Evolutionary conservation across 2,329 filamentous ascomycete species (phyloP), one percentile per base, ranked within the genome.

Genomic region (Nemania bipapillata): DNA sequence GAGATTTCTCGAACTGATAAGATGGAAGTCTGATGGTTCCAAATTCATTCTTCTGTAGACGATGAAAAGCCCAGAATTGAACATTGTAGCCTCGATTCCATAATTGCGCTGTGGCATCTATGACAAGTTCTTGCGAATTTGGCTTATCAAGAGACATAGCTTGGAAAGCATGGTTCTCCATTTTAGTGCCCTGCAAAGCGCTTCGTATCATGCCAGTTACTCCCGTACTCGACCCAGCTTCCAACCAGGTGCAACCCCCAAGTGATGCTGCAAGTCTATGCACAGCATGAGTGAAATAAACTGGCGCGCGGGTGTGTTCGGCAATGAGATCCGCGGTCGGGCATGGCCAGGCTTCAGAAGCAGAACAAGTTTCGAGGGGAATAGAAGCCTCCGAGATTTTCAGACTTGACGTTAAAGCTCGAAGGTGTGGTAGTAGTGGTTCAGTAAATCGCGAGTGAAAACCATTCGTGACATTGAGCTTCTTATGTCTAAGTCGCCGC

Each of bases 371-470:
- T 11, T 50, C 22, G 8, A 50, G 12, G 7, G 3, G 20, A 11
- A 50, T 26, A 12, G 12, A 12, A 15, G 47, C n/a, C 12, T 4
- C n/a, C 22, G 17, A 45, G 9, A n/a, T 9, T 12, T 3, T 17
- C 12, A 45, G n/a, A 30, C 22, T 1, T 9, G 6, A 9, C 24
- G 20, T 22, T 15, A 50, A 8, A 11, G 8, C 15, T 5, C 30
- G 3, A 70, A 76, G 40, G 55, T 76, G 1, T 79, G 70, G 12
- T 0, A 71, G 52, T 0, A 85, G 50, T 0, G 64, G 53, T 0
- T 85, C 82, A 0, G 81, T 79, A 0, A 86, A 74, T 0, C 59
- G 52, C 0, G 80, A 86, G 69, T 86, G 85, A 70, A 84, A 86
- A 0, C 81, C 83, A 63, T 86, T 79, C 0, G 83, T 82, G 0